Percentiles rank a stretch among this genome's conserved stretches.
phyloP scores from a whole-genome alignment of 108 stramenopile species.

The Cyclostephanos tholiformis region DNA sequence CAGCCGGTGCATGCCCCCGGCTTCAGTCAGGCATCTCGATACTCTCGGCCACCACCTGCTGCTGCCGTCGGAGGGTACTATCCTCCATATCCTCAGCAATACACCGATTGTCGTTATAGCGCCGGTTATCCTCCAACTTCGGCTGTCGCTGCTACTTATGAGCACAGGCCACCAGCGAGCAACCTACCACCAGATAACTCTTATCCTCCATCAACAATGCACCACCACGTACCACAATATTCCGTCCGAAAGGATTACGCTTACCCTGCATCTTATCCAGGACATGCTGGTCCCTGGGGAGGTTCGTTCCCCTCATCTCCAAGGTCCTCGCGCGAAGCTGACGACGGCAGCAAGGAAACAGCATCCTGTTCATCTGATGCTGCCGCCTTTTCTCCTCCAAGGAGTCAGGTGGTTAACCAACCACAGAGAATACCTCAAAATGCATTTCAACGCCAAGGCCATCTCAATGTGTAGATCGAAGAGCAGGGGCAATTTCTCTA shows the following conservation, averaged over 20 bases:
- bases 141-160: background rate
- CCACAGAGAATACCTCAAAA: background rate
- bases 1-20: background rate
- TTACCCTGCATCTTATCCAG: background rate
- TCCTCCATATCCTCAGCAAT: slow-evolving; percentile 4
- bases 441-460: background rate
- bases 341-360: background rate
- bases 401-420: background rate
- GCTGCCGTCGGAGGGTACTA: background rate
- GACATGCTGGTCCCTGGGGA: background rate
- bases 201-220: background rate
- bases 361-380: background rate
- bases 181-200: background rate
- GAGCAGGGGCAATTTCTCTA: background rate
- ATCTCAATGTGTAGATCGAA: background rate
- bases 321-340: background rate
- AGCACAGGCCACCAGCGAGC: background rate
- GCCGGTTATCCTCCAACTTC: background rate
- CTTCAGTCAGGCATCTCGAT: background rate
- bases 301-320: background rate
- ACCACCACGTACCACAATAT: slow-evolving; percentile 1
- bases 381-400: background rate
- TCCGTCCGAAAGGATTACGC: background rate
- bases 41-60: background rate
- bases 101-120: background rate